Evolutionary conservation across 2,329 filamentous ascomycete genomes (phyloP), one percentile per base, ranked within the genome.

Genomic region (Fusarium haematococcum): DNA sequence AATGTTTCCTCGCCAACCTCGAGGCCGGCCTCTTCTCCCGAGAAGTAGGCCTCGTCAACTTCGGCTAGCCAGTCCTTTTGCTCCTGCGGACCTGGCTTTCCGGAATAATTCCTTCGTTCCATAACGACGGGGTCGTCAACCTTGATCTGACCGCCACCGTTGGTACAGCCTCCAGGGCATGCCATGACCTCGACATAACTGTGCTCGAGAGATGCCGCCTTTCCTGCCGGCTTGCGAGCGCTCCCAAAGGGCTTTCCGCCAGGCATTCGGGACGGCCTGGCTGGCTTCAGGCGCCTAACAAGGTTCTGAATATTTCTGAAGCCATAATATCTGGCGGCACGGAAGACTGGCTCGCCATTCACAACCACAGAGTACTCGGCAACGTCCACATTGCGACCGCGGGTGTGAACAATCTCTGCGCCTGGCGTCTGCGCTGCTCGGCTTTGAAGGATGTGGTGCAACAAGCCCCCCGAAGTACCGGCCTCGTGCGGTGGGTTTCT

Each of bases 141-240:
- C 80, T 98, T 98, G 81, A 99, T 92, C 85, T 99, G 97, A 1
- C 97, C 97, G 41, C 97, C 97, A 2, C 97, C 97, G 78, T 99
- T 99, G 64, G 97, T 99, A 85, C 97, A 99, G 4, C 97, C 97
- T n/a, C 97, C 97, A 0, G 97, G 97, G 82, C 97, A 99, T 16
- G 97, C 97, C 97, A 99, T 99, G 68, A 99, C 97, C 84, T 99
- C 97, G 32, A 98, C 94, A 83, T 97, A 98, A n/a, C 93, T 89
- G 81, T 95, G 95, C 39, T 98, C 94, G 8, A 89, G 83, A 20
- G 82, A 79, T 20, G 83, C 81, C 20, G 85, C 78, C 76, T 89
- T 89, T 8, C 85, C 89, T 18, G 82, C 85, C 7, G 86, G 86
- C 71, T 86, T 88, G 67, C 88, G 88, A 50, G 85, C 88, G 63